Conservation (phyloP, 2,329 filamentous ascomycete genomes). For the Drechslerella coelobrocha region DNA sequence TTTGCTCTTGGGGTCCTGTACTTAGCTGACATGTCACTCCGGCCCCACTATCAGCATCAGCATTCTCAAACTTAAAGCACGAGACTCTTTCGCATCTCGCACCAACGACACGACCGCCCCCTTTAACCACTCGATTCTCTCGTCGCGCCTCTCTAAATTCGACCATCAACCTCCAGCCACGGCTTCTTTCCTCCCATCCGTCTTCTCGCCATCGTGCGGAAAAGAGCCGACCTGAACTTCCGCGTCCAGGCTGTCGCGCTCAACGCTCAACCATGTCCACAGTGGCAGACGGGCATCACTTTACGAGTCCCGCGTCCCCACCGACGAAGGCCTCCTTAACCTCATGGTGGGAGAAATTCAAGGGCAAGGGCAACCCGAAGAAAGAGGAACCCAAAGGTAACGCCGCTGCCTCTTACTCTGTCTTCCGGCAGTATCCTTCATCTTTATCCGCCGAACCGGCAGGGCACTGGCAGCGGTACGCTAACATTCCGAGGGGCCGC, state of each 20-base stretch:
- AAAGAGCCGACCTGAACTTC: slow-evolving; percentile 7
- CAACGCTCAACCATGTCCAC: slow-evolving; percentile 34
- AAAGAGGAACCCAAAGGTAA: slow-evolving; percentile 63
- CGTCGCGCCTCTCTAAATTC: background rate
- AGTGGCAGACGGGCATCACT: slow-evolving; percentile 40
- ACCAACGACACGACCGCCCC: background rate
- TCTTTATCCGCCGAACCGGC: slow-evolving; percentile 52
- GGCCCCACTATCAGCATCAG: slow-evolving; percentile 38
- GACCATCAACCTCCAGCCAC: background rate
- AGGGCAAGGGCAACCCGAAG: slow-evolving; percentile 67
- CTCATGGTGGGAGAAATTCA: slow-evolving; percentile 98
- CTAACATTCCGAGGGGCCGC: slow-evolving; percentile 53
- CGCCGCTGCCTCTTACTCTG: slow-evolving; percentile 1
- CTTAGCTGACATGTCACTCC: slow-evolving; percentile 55
- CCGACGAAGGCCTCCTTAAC: slow-evolving; percentile 86
- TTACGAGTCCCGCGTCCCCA: slow-evolving; percentile 68
- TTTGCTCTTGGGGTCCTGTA: slow-evolving; percentile 21
- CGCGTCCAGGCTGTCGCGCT: slow-evolving; percentile 20
- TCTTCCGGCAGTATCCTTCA: background rate
- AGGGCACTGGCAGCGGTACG: slow-evolving; percentile 13
- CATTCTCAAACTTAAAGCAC: slow-evolving; percentile 13
- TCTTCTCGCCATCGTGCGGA: background rate
- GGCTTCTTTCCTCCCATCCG: background rate
- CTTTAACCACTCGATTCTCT: background rate
- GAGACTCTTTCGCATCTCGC: slow-evolving; percentile 17